A percentile compares a stretch with the other conserved stretches of the same genome.
These are phyloP conservation scores for Talaromyces nanjingensis DNA, from an alignment of 495 filamentous ascomycete species.

Conservation along the genomic window DNA sequence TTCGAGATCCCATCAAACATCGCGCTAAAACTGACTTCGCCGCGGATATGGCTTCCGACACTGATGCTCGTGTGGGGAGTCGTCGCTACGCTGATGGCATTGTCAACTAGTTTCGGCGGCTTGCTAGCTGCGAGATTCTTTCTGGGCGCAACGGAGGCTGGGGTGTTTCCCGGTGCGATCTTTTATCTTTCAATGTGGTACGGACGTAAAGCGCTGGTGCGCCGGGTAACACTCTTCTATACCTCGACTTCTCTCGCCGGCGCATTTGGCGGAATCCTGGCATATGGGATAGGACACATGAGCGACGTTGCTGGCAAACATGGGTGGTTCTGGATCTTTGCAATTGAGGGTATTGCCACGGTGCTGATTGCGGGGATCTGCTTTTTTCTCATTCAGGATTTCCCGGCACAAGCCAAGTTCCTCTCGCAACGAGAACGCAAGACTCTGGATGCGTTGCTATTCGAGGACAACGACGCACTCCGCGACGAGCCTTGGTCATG, in stretches of 20 bases:
- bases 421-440: conserved; percentile 56
- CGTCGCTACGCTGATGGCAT: conserved; percentile 64
- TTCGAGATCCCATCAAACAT: conserved; percentile 70
- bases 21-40: conserved; percentile 63
- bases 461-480: conserved; percentile 53
- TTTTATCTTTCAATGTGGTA: conserved; percentile 89
- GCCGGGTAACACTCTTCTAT: conserved; percentile 70
- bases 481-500: conserved; percentile 61
- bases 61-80: conserved; percentile 52
- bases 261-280: conserved; percentile 72
- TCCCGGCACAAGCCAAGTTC: conserved; percentile 62
- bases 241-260: conserved; percentile 67
- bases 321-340: conserved; percentile 84
- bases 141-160: conserved; percentile 46
- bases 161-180: conserved; percentile 68
- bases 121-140: conserved; percentile 61
- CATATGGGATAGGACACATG: conserved; percentile 54
- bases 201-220: conserved; percentile 63
- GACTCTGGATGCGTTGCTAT: conserved; percentile 52
- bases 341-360: conserved; percentile 67
- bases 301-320: conserved; percentile 52
- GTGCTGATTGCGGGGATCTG: conserved; percentile 52
- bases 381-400: conserved; percentile 69
- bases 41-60: conserved; percentile 52
- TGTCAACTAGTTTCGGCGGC: conserved; percentile 58